phyloP scores from a whole-genome alignment of 768 basidiomycete species.

The Piloderma croceum region DNA sequence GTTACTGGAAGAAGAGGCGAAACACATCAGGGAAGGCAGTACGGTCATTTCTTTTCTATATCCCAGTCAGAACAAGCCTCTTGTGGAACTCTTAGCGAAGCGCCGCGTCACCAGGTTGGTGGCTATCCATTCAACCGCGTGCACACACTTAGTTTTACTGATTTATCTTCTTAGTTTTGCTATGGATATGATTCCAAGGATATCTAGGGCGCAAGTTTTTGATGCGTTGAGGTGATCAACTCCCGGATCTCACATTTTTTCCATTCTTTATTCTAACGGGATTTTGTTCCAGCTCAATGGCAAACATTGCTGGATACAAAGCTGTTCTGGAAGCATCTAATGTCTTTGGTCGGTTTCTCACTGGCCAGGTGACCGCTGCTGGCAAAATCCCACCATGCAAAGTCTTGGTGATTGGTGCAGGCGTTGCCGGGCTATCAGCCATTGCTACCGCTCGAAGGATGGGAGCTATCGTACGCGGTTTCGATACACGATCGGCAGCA shows the following conservation, averaged over 20 bases:
- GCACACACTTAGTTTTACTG: neutral
- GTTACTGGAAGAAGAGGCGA: conserved; percentile 53
- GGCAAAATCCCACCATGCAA: conserved; percentile 85
- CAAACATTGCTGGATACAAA: conserved; percentile 92
- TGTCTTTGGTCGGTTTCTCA: conserved; percentile 83
- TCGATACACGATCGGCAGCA: conserved; percentile 80
- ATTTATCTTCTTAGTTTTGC: too few species aligned
- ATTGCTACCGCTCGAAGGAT: conserved; percentile 77
- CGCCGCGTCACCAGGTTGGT: conserved; percentile 70
- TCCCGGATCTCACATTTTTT: neutral
- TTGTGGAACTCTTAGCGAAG: conserved; percentile 64
- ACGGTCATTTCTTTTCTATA: conserved; percentile 82
- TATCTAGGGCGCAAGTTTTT: conserved; percentile 86
- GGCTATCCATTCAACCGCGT: conserved; percentile 24
- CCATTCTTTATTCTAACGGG: neutral
- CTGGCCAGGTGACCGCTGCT: conserved; percentile 88
- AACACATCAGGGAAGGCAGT: conserved; percentile 62
- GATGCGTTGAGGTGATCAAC: conserved; percentile 86
- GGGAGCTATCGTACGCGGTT: conserved; percentile 84
- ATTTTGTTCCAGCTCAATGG: conserved; percentile 63
- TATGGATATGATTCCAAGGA: conserved; percentile 91
- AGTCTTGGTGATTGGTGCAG: conserved; percentile 82
- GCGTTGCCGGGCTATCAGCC: conserved; percentile 84
- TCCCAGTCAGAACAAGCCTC: conserved; percentile 72
- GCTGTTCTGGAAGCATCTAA: conserved; percentile 88